Evolutionary conservation across 2,329 filamentous ascomycete species (phyloP).

Genomic region (Sclerotinia spermophila): DNA sequence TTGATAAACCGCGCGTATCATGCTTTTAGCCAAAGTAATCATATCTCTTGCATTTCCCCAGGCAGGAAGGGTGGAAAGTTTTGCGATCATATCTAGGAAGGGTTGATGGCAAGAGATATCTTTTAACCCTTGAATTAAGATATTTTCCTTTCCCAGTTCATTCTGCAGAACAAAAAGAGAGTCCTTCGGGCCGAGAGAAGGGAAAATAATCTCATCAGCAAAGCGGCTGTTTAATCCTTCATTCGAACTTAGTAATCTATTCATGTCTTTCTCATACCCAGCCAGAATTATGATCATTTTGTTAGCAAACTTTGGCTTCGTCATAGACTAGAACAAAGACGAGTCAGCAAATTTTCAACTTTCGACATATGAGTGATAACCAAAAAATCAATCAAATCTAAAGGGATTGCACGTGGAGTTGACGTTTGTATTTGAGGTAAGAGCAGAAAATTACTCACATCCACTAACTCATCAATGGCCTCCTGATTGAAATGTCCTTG

Average conservation of each 20-base stretch:
- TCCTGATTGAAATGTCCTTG: slow-evolving; percentile 52
- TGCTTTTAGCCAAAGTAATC: slow-evolving; percentile 44
- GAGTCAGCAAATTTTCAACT: too few relatives aligned
- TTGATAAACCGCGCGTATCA: slow-evolving; percentile 39
- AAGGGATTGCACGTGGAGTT: too few relatives aligned
- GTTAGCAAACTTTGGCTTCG: slow-evolving; percentile 45
- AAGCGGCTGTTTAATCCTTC: slow-evolving; percentile 54
- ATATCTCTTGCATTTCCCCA: slow-evolving; percentile 55
- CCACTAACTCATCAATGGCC: slow-evolving; percentile 69
- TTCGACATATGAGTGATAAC: too few relatives aligned
- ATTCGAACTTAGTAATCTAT: slow-evolving; percentile 49
- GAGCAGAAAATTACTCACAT: slow-evolving; percentile 25
- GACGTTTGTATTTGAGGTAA: background rate
- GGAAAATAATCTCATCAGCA: slow-evolving; percentile 48
- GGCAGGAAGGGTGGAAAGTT: slow-evolving; percentile 39
- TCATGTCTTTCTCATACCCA: slow-evolving; percentile 54
- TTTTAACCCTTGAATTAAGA: slow-evolving; percentile 23
- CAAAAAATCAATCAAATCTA: too few relatives aligned
- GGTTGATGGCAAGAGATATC: slow-evolving; percentile 33
- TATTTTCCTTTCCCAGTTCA: slow-evolving; percentile 36
- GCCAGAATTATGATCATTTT: slow-evolving; percentile 56
- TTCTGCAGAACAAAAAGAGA: slow-evolving; percentile 41
- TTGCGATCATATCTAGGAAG: slow-evolving; percentile 35
- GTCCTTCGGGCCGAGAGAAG: slow-evolving; percentile 35
- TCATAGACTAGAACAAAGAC: slow-evolving; percentile 30